Evolutionary conservation across 352 stramenopile species (phyloP), one percentile per base, ranked within the genome.

Genomic region (Phytophthora ramorum): DNA sequence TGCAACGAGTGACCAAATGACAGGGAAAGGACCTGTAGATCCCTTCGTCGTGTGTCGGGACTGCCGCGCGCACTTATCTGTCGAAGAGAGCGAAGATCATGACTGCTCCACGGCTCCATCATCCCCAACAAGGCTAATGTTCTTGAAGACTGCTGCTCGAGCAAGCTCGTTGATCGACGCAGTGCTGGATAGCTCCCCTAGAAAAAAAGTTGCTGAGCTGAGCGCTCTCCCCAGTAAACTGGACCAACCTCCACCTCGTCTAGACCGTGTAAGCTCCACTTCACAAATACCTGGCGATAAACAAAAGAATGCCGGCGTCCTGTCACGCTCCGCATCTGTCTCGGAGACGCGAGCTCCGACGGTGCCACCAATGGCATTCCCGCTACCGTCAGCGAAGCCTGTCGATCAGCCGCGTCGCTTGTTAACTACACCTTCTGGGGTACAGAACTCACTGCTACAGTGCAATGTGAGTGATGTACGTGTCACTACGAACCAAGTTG

Each of bases 1-100:
- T 7, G 76, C 73, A 26, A 89, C 80, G 30, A 86, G 79, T 35
- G 78, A 89, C 50, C 66, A 48, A 30, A 41, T 37, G 1, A 22
- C 37, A 7, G 44, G n/a, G 22, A 37, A 28, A 14, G 19, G 12
- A 3, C 32, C 22, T 32, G 44, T 53, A 35, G 56, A 34, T 7
- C 76, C 74, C 0, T 79, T 62, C 13, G 76, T 91, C 26, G 81
- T 74, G 13, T 90, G 83, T 34, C 76, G 79, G 4, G 79, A 83
- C 19, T 90, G 83, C 37, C 81, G 79, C 17, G 61, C 74, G 0
- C 69, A 83, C 26, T 73, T 90, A 40, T 60, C 67, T 5, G 58
- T 90, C 32, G 83, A 92, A 50, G 71, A 82, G 13, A 90, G 88
- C 40, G 83, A 92, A 35, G 79, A 63, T 6, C 83, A 92, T 53